Evolutionary conservation across 129 eudicot genomes (phyloP).

Genomic region (Centrapalus pauciflorus): DNA sequence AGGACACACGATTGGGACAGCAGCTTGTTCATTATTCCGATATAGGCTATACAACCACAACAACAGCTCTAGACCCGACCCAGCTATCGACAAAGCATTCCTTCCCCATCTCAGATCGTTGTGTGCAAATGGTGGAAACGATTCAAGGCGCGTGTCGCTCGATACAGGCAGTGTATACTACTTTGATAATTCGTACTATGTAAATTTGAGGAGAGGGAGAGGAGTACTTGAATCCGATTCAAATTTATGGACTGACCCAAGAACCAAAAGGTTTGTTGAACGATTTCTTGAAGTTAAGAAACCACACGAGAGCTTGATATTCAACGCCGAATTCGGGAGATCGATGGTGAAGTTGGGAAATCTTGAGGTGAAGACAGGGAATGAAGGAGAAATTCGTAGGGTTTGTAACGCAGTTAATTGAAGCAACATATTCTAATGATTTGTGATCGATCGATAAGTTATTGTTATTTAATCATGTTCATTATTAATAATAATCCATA

Average conservation of each 20-base stretch:
- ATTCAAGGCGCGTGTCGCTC: slow-evolving; percentile 42
- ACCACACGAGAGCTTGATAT: slow-evolving; percentile 6
- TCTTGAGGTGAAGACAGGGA: slow-evolving; percentile 29
- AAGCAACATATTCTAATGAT: too few species aligned
- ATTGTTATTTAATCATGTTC: too few species aligned
- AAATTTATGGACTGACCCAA: slow-evolving; percentile 28
- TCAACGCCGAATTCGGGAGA: slow-evolving; percentile 47
- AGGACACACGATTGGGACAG: slow-evolving; percentile 76
- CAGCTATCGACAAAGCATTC: slow-evolving; percentile 27
- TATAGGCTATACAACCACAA: slow-evolving; percentile 40
- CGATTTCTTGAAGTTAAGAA: slow-evolving; percentile 34
- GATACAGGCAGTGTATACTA: slow-evolving; percentile 48
- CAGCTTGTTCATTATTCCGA: slow-evolving; percentile 52
- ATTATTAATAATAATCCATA: too few species aligned
- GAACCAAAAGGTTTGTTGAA: slow-evolving; percentile 29
- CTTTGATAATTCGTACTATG: slow-evolving; percentile 63
- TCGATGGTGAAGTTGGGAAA: slow-evolving; percentile 76
- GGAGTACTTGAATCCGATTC: slow-evolving; percentile 75
- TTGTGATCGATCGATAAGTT: too few species aligned
- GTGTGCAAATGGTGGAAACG: slow-evolving; percentile 35
- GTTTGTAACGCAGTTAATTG: slow-evolving; percentile 48
- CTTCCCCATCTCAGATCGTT: slow-evolving; percentile 45
- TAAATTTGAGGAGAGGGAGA: slow-evolving; percentile 49
- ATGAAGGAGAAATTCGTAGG: slow-evolving; percentile 53
- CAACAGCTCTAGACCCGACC: slow-evolving; percentile 27